A percentile compares a stretch with the other conserved stretches of the same genome.
These are phyloP conservation scores for Geranomyces michiganensis DNA, from an alignment of 192 early-diverging fungal species.

Conservation along the genomic window DNA sequence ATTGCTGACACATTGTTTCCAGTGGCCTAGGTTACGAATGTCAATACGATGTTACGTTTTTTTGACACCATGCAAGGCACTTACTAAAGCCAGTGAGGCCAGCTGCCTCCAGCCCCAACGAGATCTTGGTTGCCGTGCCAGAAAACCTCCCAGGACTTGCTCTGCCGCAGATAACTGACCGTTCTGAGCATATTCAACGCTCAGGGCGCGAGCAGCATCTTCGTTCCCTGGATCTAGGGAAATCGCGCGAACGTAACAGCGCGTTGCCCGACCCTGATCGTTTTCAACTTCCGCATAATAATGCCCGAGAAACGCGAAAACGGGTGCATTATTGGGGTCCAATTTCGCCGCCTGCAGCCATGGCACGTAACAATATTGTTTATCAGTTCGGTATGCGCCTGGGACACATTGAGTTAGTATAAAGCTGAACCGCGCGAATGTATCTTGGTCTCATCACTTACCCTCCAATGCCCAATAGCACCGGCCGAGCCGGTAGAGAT, in stretches of 20 bases:
- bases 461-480: slow-evolving; percentile 79
- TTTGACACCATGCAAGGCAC: not conserved
- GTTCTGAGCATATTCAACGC: slow-evolving; percentile 61
- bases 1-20: slow-evolving; percentile 40
- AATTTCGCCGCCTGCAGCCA: slow-evolving; percentile 75
- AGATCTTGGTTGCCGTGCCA: slow-evolving; percentile 46
- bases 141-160: slow-evolving; percentile 49
- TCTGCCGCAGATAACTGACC: slow-evolving; percentile 52
- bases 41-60: not conserved
- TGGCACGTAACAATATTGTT: slow-evolving; percentile 63
- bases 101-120: slow-evolving; percentile 82
- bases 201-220: slow-evolving; percentile 67
- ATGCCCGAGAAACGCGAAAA: slow-evolving; percentile 81
- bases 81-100: slow-evolving; percentile 74
- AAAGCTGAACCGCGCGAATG: not conserved
- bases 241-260: slow-evolving; percentile 84
- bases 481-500: slow-evolving; percentile 67
- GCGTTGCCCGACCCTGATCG: slow-evolving; percentile 70
- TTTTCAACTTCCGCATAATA: slow-evolving; percentile 74
- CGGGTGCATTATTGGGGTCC: slow-evolving; percentile 58
- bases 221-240: slow-evolving; percentile 66
- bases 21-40: slow-evolving; percentile 21
- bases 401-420: not conserved
- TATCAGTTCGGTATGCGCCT: slow-evolving; percentile 60
- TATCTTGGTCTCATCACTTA: slow-evolving; percentile 26